Evolutionary conservation across 306 rosid genomes (phyloP).

Genomic region (Malus orientalis): DNA sequence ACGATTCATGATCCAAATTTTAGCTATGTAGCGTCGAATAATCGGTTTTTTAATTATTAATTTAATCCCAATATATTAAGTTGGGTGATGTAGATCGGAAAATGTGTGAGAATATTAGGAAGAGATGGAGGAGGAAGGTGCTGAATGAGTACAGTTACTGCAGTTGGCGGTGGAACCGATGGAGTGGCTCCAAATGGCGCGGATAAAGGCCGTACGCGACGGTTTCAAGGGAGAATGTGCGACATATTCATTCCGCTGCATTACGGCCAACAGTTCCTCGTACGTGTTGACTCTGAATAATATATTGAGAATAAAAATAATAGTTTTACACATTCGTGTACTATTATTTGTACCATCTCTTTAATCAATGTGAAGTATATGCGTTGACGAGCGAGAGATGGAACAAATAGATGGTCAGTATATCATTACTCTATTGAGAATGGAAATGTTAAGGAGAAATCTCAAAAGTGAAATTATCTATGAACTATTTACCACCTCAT

Average conservation of each 20-base stretch:
- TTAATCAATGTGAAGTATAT: no score
- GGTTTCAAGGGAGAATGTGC: neutral
- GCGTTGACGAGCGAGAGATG: accelerated
- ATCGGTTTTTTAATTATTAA: neutral
- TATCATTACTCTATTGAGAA: no score
- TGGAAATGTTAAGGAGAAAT: no score
- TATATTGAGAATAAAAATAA: no score
- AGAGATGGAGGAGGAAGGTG: neutral
- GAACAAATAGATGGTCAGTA: no score
- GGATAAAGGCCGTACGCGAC: neutral
- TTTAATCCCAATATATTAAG: neutral
- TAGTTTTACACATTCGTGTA: accelerated
- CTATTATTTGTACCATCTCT: no score
- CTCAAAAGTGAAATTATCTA: no score
- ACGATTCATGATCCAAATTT: neutral
- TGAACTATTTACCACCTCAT: accelerated
- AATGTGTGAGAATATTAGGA: no score
- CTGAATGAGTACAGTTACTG: neutral
- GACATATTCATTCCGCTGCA: neutral
- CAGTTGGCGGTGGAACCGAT: neutral
- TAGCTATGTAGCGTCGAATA: neutral
- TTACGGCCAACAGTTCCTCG: neutral
- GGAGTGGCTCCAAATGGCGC: neutral
- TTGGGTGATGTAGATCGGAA: neutral
- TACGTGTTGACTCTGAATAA: neutral